Evolutionary conservation across 495 filamentous ascomycete species (phyloP), one percentile per base, ranked within the genome.

Genomic region (Gamarada debralockiae): DNA sequence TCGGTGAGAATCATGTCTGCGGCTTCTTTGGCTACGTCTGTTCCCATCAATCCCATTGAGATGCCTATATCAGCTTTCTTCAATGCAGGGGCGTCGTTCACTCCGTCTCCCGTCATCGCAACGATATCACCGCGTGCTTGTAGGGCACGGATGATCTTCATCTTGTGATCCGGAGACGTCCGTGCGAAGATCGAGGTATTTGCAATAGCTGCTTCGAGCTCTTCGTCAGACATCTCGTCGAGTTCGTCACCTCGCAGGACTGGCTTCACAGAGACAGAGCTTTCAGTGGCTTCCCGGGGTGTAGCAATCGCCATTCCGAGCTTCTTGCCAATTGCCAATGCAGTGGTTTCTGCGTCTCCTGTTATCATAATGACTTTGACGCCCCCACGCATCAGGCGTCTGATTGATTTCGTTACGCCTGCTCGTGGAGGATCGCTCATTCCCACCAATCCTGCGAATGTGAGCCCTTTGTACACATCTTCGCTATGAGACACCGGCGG

Each of bases 1-100:
- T 97, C 92, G 0, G 92, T 97, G 48, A 98, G 70, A 61, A 98
- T 97, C 93, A 98, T 98, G 65, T 98, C 93, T n/a, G 95, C 90
- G 27, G 93, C 93, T 69, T 98, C 93, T 75, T 98, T 98, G 54
- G 93, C 93, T 31, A 98, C 93, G 62, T 98, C 93, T 2, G 93
- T 98, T 40, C 93, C 93, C 27, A 96, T 82, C 59, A 83, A 79
- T 53, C 93, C 93, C 93, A 98, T 98, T 12, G 92, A 89, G 52
- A 98, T 92, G 25, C 93, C 93, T 68, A 98, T 98, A 61, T 98
- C 93, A 3, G 93, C 93, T 70, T 92, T 95, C 69, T 98, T 98
- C 48, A 98, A 73, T 3, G 93, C 93, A 2, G 93, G 93, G 18
- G 93, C 93, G 71, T 98, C 93, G 59, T 98, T 98, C 42, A 98